These are phyloP conservation scores for Fusarium stilboides DNA, from an alignment of 2,329 filamentous ascomycete species.

Conservation along the genomic window DNA sequence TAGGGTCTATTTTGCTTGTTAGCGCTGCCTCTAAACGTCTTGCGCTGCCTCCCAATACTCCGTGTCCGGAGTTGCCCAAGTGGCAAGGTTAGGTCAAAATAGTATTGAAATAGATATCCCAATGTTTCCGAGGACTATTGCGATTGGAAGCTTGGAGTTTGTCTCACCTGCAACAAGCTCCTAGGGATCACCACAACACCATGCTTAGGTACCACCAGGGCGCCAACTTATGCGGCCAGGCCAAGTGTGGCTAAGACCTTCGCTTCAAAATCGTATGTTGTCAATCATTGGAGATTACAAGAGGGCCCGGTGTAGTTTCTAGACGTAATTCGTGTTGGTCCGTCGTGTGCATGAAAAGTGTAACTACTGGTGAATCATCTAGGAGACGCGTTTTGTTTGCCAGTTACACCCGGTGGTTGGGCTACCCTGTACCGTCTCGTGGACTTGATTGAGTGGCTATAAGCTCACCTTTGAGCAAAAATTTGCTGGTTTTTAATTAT, in stretches of 20 bases:
- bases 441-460: neutral
- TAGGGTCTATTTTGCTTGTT: constrained; percentile 6
- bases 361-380: constrained; percentile 9
- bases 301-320: no score
- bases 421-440: constrained; percentile 28
- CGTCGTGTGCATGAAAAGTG: neutral
- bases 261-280: neutral
- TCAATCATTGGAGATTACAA: neutral
- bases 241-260: neutral
- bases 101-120: neutral
- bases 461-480: no score
- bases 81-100: constrained; percentile 18
- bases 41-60: neutral
- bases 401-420: neutral
- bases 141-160: constrained; percentile 16
- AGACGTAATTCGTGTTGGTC: neutral
- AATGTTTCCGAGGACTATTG: neutral
- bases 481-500: no score
- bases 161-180: constrained; percentile 29
- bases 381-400: constrained; percentile 2
- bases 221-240: constrained; percentile 7
- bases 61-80: constrained; percentile 2
- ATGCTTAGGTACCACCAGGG: constrained; percentile 13
- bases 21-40: neutral
- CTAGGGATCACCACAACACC: neutral